These are phyloP conservation scores for Sutorius eximius DNA, from an alignment of 1,284 basidiomycete species.

Conservation along the genomic window DNA sequence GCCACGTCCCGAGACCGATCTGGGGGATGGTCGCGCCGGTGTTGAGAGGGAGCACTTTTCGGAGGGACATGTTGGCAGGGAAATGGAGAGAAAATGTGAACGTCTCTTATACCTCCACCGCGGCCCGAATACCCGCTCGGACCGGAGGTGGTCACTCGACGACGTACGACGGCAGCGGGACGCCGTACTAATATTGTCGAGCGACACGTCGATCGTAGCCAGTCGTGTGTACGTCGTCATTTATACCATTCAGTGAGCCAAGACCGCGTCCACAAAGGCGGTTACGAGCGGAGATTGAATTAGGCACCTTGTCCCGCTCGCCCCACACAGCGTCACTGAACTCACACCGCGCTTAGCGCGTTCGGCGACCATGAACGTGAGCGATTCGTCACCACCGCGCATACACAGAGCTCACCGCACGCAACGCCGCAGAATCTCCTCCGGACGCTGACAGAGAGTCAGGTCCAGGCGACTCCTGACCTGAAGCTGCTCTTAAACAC, in stretches of 20 bases:
- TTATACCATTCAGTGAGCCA: background rate
- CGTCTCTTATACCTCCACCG: background rate
- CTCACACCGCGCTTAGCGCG: constrained; percentile 30
- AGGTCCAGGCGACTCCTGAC: constrained; percentile 60
- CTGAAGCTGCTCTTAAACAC: constrained; percentile 69
- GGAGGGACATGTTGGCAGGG: constrained; percentile 48
- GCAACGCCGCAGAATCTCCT: constrained; percentile 64
- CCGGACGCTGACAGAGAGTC: constrained; percentile 69
- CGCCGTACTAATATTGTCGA: background rate
- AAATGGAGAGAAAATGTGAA: background rate
- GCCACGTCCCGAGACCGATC: constrained; percentile 85
- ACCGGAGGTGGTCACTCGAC: background rate
- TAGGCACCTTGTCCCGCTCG: constrained; percentile 33
- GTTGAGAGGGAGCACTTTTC: constrained; percentile 53
- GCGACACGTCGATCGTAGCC: no score
- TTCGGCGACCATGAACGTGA: constrained; percentile 29
- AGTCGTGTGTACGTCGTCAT: no score
- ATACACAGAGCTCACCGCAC: constrained; percentile 12
- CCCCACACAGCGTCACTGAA: constrained; percentile 34
- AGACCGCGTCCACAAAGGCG: background rate
- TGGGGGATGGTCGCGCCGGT: constrained; percentile 58
- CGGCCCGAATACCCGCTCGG: constrained; percentile 18
- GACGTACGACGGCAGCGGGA: background rate
- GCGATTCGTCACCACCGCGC: background rate
- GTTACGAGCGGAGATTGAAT: constrained; percentile 40